Base-by-base conservation (phyloP, 1,284 basidiomycete genomes). In the Phenoliferia sp. region DNA sequence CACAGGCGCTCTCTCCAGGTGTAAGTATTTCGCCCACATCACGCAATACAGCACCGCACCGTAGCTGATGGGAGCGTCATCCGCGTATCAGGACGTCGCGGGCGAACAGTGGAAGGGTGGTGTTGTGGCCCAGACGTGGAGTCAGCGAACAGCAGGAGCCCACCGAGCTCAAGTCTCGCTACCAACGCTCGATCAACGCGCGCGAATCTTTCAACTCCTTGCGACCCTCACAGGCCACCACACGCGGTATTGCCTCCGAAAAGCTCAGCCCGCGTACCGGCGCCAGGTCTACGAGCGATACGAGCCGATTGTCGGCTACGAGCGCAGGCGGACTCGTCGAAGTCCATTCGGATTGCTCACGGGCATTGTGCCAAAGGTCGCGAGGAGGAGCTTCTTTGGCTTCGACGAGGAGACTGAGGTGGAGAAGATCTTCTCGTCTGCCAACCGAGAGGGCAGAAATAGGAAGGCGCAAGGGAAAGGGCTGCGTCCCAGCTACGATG, bases 281-380 rank as follows among this genome's bases (percentile, higher is more conserved):
- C 85, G 90, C 64, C 94, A 97, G 79, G 90, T 87, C 2, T 82
- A 84, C 55, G 90, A 94, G 71, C 87, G 94, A 7, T 97, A 96
- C 78, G 81, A 85, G 10, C 81, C 89, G 0, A 84, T 97, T 39
- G 83, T 93, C 54, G 94, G 92, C 1, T 88, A 92, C 80, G 83
- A 85, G 62, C 80, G 84, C 59, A 65, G 68, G 59, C 48, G 61
- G 31, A 59, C 62, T 26, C 63, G 70, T 32, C 68, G 69, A 35
- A 68, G 72, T 1, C 34, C 68, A 50, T 28, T 63, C 32, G 59
- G 64, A 1, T 56, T 59, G 57, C 68, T 74, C 50, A 67, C 64
- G 59, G 34, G 63, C 3, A 67, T 74, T 59, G 73, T 73, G 48
- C 73, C 71, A 5, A 70, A 68, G 62, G 66, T 73, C 22, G 67